These are phyloP conservation scores for Chaetothyriales sp. DNA, from an alignment of 2,329 filamentous ascomycete genomes.

Conservation along the genomic window DNA sequence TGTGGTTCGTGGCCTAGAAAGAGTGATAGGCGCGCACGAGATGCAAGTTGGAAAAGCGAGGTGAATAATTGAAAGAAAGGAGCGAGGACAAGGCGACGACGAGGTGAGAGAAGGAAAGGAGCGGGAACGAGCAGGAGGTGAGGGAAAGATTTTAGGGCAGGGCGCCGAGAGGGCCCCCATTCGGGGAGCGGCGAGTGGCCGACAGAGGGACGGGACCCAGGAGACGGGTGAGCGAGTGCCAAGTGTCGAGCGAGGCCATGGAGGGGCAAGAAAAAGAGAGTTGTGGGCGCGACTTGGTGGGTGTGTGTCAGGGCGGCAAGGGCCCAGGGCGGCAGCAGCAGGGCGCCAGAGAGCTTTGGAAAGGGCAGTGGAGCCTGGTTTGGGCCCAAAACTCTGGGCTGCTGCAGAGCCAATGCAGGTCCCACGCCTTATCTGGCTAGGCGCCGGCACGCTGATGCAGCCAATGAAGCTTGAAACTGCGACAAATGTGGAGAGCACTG, in stretches of 20 bases:
- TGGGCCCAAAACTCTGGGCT: not conserved
- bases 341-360: not conserved
- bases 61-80: slow-evolving; percentile 19
- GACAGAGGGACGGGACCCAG: not conserved
- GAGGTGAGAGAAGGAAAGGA: slow-evolving; percentile 19
- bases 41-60: slow-evolving; percentile 20
- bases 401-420: not conserved
- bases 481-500: not conserved
- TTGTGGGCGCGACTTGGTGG: not conserved
- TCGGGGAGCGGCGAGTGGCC: not conserved
- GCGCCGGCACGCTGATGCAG: not conserved
- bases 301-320: slow-evolving; percentile 1
- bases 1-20: slow-evolving; percentile 35
- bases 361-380: not conserved
- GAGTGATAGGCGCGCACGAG: slow-evolving; percentile 36
- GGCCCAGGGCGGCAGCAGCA: slow-evolving; percentile 1
- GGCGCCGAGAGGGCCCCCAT: slow-evolving; percentile 2
- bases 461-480: not conserved
- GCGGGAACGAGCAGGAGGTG: slow-evolving; percentile 18
- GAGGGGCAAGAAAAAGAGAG: slow-evolving; percentile 1
- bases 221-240: not conserved
- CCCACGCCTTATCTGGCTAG: not conserved
- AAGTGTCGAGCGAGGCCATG: not conserved
- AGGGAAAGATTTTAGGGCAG: slow-evolving; percentile 11
- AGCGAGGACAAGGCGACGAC: slow-evolving; percentile 15